phyloP scores from a whole-genome alignment of 2,329 filamentous ascomycete species.

The Penicillium sp. region DNA sequence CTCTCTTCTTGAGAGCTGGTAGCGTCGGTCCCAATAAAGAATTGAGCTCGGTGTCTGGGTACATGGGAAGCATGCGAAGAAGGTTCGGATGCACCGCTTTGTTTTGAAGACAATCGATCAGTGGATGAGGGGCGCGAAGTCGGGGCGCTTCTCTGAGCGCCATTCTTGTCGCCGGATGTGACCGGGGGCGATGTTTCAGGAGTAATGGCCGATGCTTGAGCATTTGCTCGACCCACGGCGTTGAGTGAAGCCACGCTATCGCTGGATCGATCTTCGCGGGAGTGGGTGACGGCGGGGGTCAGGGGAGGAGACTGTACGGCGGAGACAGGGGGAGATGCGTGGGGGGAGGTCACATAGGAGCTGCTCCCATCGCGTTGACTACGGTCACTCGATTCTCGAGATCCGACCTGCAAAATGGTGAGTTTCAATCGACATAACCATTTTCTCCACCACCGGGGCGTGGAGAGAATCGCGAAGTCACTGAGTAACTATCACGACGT shows the following conservation, averaged over 20 bases:
- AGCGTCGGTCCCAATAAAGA: slow-evolving; percentile 58
- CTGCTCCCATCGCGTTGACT: slow-evolving; percentile 58
- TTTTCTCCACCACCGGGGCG: neutral
- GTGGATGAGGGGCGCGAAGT: slow-evolving; percentile 42
- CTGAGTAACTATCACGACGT: neutral
- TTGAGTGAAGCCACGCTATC: slow-evolving; percentile 32
- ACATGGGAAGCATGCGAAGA: slow-evolving; percentile 45
- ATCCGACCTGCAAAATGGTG: slow-evolving; percentile 36
- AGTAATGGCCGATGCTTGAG: slow-evolving; percentile 45
- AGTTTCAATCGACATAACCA: slow-evolving; percentile 7
- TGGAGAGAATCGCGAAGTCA: neutral
- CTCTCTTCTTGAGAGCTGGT: slow-evolving; percentile 56
- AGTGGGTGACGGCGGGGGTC: slow-evolving; percentile 75
- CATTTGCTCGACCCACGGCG: slow-evolving; percentile 32
- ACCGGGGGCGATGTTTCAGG: slow-evolving; percentile 55
- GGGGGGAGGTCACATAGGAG: slow-evolving; percentile 64
- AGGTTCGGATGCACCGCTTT: slow-evolving; percentile 45
- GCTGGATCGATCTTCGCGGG: slow-evolving; percentile 49
- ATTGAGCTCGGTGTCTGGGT: slow-evolving; percentile 52
- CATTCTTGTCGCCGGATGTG: slow-evolving; percentile 34
- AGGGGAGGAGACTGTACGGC: slow-evolving; percentile 84
- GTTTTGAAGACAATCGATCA: slow-evolving; percentile 41
- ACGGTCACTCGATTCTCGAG: slow-evolving; percentile 59
- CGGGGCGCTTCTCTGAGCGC: slow-evolving; percentile 34
- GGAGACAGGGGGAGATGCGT: slow-evolving; percentile 64